phyloP scores from a whole-genome alignment of 2,329 filamentous ascomycete genomes.

The Chaetoscypha palmicola region DNA sequence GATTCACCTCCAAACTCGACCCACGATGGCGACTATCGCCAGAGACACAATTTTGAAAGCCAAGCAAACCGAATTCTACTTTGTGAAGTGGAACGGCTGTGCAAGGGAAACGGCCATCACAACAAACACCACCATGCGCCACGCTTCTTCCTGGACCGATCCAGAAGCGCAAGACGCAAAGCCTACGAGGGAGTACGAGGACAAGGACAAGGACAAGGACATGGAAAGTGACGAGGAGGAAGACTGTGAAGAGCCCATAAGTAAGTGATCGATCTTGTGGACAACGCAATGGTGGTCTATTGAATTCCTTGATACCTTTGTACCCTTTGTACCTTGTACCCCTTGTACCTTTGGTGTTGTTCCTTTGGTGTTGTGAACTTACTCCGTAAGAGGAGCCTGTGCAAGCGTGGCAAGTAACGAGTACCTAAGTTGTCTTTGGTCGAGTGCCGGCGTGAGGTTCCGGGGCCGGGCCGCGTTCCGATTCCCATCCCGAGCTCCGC shows the following conservation, averaged over 20 bases:
- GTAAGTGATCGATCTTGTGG: too few species aligned
- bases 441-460: neutral
- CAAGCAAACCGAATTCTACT: conserved; percentile 3
- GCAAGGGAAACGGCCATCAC: conserved; percentile 5
- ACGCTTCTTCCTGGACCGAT: conserved; percentile 8
- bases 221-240: neutral
- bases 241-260: too few species aligned
- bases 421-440: neutral
- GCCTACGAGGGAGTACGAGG: neutral
- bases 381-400: too few species aligned
- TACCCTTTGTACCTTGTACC: too few species aligned
- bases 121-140: conserved; percentile 10
- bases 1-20: neutral
- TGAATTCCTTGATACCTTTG: too few species aligned
- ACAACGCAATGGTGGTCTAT: too few species aligned
- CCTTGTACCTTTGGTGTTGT: too few species aligned
- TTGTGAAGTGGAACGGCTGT: conserved; percentile 18
- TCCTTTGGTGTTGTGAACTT: too few species aligned
- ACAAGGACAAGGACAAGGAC: neutral
- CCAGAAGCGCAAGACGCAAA: neutral
- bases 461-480: neutral
- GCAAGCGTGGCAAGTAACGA: too few species aligned
- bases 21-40: conserved; percentile 1
- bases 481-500: too few species aligned
- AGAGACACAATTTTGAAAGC: conserved; percentile 1